phyloP scores from a whole-genome alignment of 208 protist species.

The Wallacemonas sp. region DNA sequence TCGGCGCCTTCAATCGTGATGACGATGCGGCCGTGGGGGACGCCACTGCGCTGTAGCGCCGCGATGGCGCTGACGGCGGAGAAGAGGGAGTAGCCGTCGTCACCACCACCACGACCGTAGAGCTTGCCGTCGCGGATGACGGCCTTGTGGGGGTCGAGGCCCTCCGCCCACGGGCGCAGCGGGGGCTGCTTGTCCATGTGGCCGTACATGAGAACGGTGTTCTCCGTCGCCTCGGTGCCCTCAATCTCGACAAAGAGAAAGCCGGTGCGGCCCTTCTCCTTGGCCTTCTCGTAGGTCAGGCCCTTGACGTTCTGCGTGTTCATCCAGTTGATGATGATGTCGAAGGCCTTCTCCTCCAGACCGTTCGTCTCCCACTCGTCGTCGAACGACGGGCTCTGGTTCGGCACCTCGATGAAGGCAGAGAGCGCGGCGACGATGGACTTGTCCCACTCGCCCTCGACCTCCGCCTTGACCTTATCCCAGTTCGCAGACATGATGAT shows the following conservation, averaged over 20 bases:
- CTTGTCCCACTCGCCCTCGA: constrained; percentile 85
- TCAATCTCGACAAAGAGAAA: constrained; percentile 87
- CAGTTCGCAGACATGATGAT: constrained; percentile 32
- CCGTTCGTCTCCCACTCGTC: constrained; percentile 86
- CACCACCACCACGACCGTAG: constrained; percentile 90
- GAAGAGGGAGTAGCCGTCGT: constrained; percentile 93
- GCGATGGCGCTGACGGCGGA: constrained; percentile 63
- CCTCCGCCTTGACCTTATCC: constrained; percentile 43
- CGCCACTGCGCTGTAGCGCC: constrained; percentile 74
- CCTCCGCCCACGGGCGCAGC: constrained; percentile 89
- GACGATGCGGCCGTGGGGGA: constrained; percentile 83
- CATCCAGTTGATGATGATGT: constrained; percentile 87
- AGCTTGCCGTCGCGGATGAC: constrained; percentile 87
- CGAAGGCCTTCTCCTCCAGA: constrained; percentile 82
- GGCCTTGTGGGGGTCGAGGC: constrained; percentile 84
- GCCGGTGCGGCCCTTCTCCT: constrained; percentile 74
- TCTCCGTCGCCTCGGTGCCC: constrained; percentile 51
- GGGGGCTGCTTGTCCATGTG: constrained; percentile 98
- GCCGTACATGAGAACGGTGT: constrained; percentile 94
- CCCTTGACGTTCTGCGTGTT: constrained; percentile 75
- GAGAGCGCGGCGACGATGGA: constrained; percentile 77
- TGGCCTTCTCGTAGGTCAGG: constrained; percentile 74
- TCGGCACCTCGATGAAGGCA: constrained; percentile 93
- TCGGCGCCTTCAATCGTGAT: constrained; percentile 93
- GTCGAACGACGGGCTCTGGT: constrained; percentile 94